Evolutionary conservation across 192 early-diverging fungal species (phyloP).

Genomic region (Entomortierella parvispora): DNA sequence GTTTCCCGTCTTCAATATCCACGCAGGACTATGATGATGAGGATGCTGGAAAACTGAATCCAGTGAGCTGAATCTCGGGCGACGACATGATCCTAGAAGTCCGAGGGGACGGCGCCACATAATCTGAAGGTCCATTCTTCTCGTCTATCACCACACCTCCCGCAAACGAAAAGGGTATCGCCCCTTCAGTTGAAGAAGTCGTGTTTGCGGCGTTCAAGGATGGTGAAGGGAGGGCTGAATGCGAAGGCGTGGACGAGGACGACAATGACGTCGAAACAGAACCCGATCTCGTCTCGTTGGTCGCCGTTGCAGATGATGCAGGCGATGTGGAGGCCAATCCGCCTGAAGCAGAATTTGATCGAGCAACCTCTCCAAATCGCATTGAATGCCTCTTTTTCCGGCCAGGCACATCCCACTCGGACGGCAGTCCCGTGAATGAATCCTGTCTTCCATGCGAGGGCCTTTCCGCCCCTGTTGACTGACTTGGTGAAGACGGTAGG

Average conservation of each 20-base stretch:
- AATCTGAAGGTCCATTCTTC: no score
- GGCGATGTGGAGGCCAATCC: background rate
- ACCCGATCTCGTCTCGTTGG: background rate
- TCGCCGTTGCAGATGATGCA: background rate
- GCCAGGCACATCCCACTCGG: constrained; percentile 25
- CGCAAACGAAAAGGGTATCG: background rate
- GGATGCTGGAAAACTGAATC: background rate
- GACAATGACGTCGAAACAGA: no score
- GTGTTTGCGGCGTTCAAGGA: background rate
- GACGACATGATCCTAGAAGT: constrained; percentile 41
- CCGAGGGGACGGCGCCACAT: constrained; percentile 13
- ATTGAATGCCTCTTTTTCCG: constrained; percentile 25
- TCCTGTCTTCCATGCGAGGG: constrained; percentile 1
- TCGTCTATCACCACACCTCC: background rate
- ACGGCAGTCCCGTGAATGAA: constrained; percentile 30
- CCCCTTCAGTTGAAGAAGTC: no score
- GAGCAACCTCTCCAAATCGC: constrained; percentile 25
- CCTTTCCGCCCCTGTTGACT: background rate
- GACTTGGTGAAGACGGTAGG: background rate
- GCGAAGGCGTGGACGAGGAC: no score
- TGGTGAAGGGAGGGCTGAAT: background rate
- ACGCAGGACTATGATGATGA: no score
- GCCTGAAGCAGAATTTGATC: constrained; percentile 6
- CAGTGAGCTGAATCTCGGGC: constrained; percentile 29
- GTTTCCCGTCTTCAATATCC: no score